These are phyloP conservation scores for Tricholomella constricta DNA, from an alignment of 768 basidiomycete genomes.

Conservation along the genomic window DNA sequence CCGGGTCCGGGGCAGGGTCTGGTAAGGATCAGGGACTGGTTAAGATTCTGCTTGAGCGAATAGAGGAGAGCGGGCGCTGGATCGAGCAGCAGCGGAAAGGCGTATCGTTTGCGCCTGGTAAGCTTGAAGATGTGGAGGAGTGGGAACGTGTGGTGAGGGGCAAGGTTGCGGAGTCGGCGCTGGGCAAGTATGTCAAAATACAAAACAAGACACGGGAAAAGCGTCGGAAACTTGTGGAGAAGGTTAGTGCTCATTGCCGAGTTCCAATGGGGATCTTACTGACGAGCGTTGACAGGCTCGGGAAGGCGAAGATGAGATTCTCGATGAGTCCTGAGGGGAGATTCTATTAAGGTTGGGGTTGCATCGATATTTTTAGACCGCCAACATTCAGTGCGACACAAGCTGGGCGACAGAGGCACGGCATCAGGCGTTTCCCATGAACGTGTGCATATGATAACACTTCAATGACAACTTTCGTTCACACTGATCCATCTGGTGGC, in stretches of 20 bases:
- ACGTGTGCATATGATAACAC: background rate
- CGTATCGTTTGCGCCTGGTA: conserved; percentile 76
- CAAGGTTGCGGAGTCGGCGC: conserved; percentile 68
- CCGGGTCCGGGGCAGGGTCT: conserved; percentile 27
- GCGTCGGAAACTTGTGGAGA: conserved; percentile 67
- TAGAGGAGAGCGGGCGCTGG: conserved; percentile 85
- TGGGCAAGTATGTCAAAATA: conserved; percentile 80
- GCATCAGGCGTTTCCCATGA: conserved; percentile 3
- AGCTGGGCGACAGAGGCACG: background rate
- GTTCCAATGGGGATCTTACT: conserved; percentile 16
- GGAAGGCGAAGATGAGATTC: conserved; percentile 68
- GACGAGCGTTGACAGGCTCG: conserved; percentile 51
- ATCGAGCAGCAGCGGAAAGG: conserved; percentile 67
- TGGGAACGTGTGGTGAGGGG: conserved; percentile 68
- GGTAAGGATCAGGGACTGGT: conserved; percentile 62
- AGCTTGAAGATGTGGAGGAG: conserved; percentile 62
- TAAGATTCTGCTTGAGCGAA: conserved; percentile 81
- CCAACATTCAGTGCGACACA: background rate
- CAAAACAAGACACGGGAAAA: conserved; percentile 82
- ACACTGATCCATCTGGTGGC: background rate
- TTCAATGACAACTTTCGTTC: background rate
- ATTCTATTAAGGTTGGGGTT: too few species aligned
- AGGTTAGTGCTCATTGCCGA: conserved; percentile 46
- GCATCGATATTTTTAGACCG: conserved; percentile 2
- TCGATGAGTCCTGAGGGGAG: too few species aligned